Percentiles rank a stretch among this genome's conserved stretches.
These are phyloP conservation scores for Thelonectria discophora DNA, from an alignment of 2,329 filamentous ascomycete species.

Conservation along the genomic window DNA sequence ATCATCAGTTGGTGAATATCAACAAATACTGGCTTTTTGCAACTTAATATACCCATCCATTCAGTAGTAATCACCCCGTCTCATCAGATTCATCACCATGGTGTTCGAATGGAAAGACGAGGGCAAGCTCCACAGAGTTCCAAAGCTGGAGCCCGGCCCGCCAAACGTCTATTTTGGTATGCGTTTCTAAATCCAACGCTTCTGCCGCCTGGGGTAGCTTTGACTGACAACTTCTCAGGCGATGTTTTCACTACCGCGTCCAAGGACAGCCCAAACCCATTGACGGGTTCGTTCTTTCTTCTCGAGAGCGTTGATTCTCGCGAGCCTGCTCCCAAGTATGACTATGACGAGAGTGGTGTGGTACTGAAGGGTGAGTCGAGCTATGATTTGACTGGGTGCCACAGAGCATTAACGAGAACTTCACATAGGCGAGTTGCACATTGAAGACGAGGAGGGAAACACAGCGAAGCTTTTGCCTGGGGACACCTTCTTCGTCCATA, in stretches of 20 bases:
- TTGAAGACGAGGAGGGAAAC: conserved; percentile 18
- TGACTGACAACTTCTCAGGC: not conserved
- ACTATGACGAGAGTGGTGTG: conserved; percentile 23
- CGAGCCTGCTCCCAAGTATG: conserved; percentile 22
- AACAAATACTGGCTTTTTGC: not conserved
- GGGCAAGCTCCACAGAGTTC: conserved; percentile 22
- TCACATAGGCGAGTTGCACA: conserved; percentile 16
- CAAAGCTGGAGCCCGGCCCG: conserved; percentile 19
- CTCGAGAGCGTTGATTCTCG: conserved; percentile 10
- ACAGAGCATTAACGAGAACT: not conserved
- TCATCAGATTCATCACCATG: conserved; percentile 3
- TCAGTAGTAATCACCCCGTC: not conserved
- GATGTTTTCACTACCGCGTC: conserved; percentile 7
- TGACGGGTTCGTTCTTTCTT: conserved; percentile 20
- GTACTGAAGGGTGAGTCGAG: conserved; percentile 14
- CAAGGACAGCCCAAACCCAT: conserved; percentile 8
- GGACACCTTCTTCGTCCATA: conserved; percentile 25
- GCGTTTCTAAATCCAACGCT: too few relatives aligned
- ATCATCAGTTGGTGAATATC: not conserved
- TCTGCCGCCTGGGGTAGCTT: not conserved
- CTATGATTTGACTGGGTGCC: too few relatives aligned
- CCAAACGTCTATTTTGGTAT: conserved; percentile 17
- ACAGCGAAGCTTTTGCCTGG: conserved; percentile 20
- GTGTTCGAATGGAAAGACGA: conserved; percentile 21
- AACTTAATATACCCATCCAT: not conserved